Base-by-base conservation (phyloP, 352 stramenopile genomes). In the Blastocystis sp. region DNA sequence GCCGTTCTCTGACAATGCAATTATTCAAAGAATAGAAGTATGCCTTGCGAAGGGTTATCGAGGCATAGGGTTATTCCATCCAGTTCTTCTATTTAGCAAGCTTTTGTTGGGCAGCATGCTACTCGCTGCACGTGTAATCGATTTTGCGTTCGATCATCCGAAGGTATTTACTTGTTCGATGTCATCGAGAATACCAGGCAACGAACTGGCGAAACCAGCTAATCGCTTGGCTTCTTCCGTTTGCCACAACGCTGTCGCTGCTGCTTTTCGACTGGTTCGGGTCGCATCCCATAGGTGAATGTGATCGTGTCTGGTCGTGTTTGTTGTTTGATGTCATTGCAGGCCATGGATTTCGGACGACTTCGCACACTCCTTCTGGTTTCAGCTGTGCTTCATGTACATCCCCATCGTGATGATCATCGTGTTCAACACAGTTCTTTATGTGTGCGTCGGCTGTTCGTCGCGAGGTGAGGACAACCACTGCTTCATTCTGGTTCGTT, bases 61-160 rank as follows among this genome's bases (percentile, higher is more conserved):
- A 80, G 6, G 3, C 18, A 4, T 15, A 80, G 70, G 70, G 43
- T 8, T 80, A 47, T 26, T n/a, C 13, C 18, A 80, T 80, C 54
- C 70, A 80, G 43, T 80, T 80, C 29, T 80, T 80, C 43, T 80
- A 64, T 47, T 37, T 56, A 18, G 55, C 20, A n/a, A 80, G 70
- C 43, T 80, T 62, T 29, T 80, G 50, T 41, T 80, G 70, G 70
- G 39, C 37, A 3, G 23, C 11, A 9, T 64, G 70, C 70, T 63
- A 80, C 39, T 54, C 70, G 20, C 20, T 80, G 13, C 70, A 80
- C 41, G 18, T 80, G 70, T 80, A 63, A 9, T 13, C 26, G 26
- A 4, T 61, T n/a, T 9, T 3, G 6, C 9, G 29, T 39, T 29
- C 55, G 6, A 11, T 61, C 9, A n/a, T 15, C 70, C 43, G 6